Conservation (phyloP, 257 asterid species). For the Capsicum rhomboideum region DNA sequence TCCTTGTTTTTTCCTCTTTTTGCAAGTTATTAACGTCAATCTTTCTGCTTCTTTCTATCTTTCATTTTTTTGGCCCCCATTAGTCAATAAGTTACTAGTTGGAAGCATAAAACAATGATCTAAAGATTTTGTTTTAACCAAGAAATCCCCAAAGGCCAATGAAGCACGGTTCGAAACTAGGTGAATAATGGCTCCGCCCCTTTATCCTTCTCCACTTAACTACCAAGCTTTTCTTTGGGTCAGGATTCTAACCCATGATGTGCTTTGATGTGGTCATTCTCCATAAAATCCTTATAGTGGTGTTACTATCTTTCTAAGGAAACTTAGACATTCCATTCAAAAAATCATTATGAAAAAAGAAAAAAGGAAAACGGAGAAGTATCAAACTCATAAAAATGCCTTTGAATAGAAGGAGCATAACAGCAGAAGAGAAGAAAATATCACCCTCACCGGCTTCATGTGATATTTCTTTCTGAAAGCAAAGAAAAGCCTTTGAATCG, state of each 20-base stretch:
- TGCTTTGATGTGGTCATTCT: not conserved
- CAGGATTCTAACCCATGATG: not conserved
- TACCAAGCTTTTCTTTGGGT: not conserved
- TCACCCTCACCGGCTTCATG: not conserved
- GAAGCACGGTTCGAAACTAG: not conserved
- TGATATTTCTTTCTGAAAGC: not conserved
- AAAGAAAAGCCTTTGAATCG: conserved; percentile 6
- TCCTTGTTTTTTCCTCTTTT: not conserved
- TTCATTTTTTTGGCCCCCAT: not conserved
- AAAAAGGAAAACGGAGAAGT: not conserved
- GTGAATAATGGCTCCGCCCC: not conserved
- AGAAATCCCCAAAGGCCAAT: not conserved
- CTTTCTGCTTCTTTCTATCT: too few species aligned
- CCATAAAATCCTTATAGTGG: not conserved
- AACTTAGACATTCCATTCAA: not conserved
- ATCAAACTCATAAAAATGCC: not conserved
- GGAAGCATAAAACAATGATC: not conserved
- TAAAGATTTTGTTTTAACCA: not conserved
- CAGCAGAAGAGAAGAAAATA: not conserved
- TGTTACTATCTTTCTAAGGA: not conserved
- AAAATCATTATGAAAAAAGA: not conserved
- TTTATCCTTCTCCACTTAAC: not conserved
- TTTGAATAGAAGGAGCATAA: not conserved
- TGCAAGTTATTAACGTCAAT: not conserved
- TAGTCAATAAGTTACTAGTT: not conserved